These are phyloP conservation scores for Colletotrichum lindemuthianum DNA, from an alignment of 2,329 filamentous ascomycete genomes.

Conservation along the genomic window DNA sequence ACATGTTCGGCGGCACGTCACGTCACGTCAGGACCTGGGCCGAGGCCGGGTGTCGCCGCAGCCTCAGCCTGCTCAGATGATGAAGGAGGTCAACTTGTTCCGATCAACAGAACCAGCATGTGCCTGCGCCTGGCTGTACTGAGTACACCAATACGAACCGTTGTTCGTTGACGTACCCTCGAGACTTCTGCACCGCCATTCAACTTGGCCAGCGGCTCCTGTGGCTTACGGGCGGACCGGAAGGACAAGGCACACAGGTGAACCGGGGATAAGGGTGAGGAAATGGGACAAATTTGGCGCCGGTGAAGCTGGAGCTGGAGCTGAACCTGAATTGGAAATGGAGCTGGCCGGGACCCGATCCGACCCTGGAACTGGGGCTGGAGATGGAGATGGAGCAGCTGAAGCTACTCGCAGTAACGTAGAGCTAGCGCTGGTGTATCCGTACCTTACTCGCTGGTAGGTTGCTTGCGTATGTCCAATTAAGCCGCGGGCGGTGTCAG, in stretches of 20 bases:
- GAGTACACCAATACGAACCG: not conserved
- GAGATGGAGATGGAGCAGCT: not conserved
- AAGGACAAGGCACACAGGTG: constrained; percentile 26
- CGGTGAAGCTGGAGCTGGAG: constrained; percentile 17
- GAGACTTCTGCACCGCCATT: no score
- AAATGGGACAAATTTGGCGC: constrained; percentile 8
- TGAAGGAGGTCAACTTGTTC: not conserved
- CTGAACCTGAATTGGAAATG: constrained; percentile 7
- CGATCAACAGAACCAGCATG: constrained; percentile 3
- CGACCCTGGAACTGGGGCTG: constrained; percentile 1
- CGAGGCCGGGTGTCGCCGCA: constrained; percentile 8
- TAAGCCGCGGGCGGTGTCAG: no score
- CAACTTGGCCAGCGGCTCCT: not conserved
- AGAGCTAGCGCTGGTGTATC: no score
- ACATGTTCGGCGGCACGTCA: not conserved
- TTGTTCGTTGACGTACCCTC: no score
- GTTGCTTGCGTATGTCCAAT: no score
- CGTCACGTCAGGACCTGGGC: constrained; percentile 1
- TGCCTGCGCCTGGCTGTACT: constrained; percentile 8
- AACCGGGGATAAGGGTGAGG: constrained; percentile 5
- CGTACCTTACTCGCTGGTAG: no score
- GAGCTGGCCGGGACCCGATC: not conserved
- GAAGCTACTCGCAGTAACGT: no score
- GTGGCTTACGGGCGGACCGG: constrained; percentile 28
- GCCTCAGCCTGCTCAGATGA: not conserved